phyloP scores from a whole-genome alignment of 768 basidiomycete species.

The Mrakia frigida region DNA sequence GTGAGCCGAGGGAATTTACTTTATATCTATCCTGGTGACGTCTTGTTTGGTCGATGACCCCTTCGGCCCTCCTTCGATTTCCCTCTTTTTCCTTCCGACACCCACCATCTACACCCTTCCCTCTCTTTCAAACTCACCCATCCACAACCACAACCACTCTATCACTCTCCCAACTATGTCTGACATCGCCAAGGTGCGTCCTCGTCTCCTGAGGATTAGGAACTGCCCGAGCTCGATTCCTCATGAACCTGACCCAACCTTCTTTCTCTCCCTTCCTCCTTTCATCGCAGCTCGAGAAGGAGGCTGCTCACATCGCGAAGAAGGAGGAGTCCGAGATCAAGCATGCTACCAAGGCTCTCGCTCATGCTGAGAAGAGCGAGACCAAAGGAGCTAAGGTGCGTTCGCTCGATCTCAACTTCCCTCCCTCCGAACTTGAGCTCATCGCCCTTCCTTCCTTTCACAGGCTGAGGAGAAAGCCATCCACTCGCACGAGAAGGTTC shows the following conservation, averaged over 20 bases:
- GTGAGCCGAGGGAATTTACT: too few relatives aligned
- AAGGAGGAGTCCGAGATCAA: slow-evolving; percentile 43
- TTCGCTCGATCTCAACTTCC: neutral
- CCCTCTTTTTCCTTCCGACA: neutral
- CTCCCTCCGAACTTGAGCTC: neutral
- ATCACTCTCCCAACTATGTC: neutral
- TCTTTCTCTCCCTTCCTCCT: neutral
- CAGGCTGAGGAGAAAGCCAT: slow-evolving; percentile 53
- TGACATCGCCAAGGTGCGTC: slow-evolving; percentile 3
- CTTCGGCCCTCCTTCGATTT: neutral
- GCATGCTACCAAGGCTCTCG: slow-evolving; percentile 55
- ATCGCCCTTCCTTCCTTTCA: slow-evolving; percentile 28
- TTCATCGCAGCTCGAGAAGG: slow-evolving; percentile 7
- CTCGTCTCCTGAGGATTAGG: too few relatives aligned
- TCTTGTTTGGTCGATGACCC: too few relatives aligned
- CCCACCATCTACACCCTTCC: neutral
- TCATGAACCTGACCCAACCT: neutral
- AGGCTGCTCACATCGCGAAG: slow-evolving; percentile 21
- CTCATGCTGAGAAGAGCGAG: slow-evolving; percentile 54
- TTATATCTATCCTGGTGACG: too few relatives aligned
- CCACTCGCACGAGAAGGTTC: slow-evolving; percentile 51
- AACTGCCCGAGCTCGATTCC: neutral
- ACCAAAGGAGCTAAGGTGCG: slow-evolving; percentile 54
- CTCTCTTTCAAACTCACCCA: neutral
- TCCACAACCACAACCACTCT: neutral